Conservation (phyloP, 208 protist species). For the Trypanosoma cruzi region DNA sequence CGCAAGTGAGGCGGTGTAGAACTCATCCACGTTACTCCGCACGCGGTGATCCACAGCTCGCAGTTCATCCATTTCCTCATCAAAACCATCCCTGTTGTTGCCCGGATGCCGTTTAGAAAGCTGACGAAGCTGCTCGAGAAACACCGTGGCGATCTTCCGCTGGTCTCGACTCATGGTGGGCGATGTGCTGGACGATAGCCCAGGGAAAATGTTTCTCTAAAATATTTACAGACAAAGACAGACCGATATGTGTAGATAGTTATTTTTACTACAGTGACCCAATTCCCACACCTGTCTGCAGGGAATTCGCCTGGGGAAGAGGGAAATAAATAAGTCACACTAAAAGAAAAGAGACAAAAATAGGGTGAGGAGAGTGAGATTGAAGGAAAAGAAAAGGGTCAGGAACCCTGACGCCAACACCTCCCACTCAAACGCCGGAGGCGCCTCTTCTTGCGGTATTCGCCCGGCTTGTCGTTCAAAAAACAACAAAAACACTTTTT, state of each 20-base stretch:
- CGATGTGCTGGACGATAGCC: neutral
- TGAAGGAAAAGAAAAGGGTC: too few species aligned
- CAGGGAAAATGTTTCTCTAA: too few species aligned
- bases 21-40: slow-evolving; percentile 72
- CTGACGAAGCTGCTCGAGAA: slow-evolving; percentile 33
- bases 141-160: slow-evolving; percentile 22
- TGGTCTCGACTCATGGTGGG: slow-evolving; percentile 32
- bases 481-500: too few species aligned
- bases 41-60: slow-evolving; percentile 57
- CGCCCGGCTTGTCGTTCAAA: too few species aligned
- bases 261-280: too few species aligned
- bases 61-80: slow-evolving; percentile 59
- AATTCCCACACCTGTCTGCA: too few species aligned
- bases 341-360: slow-evolving; percentile 22
- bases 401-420: too few species aligned
- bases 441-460: too few species aligned
- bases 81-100: slow-evolving; percentile 57
- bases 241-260: neutral
- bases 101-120: slow-evolving; percentile 27
- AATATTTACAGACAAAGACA: neutral
- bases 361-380: neutral
- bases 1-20: slow-evolving; percentile 60
- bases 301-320: too few species aligned
- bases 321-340: slow-evolving; percentile 9
- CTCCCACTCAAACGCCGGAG: too few species aligned